Evolutionary conservation across 2,329 filamentous ascomycete genomes (phyloP).

Genomic region (Alternaria postmessia): DNA sequence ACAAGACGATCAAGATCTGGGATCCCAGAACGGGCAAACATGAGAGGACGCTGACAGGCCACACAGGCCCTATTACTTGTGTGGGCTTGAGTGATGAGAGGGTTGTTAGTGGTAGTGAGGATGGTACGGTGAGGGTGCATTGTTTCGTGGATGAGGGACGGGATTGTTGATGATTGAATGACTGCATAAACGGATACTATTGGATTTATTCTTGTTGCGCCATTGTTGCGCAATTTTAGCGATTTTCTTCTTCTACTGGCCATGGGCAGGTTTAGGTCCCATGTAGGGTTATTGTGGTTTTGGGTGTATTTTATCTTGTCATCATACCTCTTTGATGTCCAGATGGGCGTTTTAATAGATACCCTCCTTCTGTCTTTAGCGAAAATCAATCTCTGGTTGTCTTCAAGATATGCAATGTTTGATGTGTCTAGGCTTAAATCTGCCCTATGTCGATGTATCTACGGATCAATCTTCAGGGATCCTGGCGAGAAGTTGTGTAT

Average conservation of each 20-base stretch:
- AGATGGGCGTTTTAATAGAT: constrained; percentile 2
- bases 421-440: neutral
- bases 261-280: neutral
- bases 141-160: constrained; percentile 36
- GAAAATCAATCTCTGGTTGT: neutral
- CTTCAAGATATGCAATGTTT: neutral
- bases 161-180: neutral
- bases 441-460: too few species aligned
- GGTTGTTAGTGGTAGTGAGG: constrained; percentile 91
- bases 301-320: neutral
- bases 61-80: constrained; percentile 90
- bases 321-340: neutral
- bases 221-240: neutral
- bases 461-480: too few species aligned
- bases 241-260: constrained; percentile 1
- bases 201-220: neutral
- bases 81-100: constrained; percentile 88
- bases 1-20: constrained; percentile 96
- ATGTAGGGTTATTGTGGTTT: neutral
- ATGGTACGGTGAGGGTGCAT: constrained; percentile 82
- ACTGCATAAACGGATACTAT: neutral
- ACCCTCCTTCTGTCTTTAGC: constrained; percentile 2
- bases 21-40: constrained; percentile 90
- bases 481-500: too few species aligned
- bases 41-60: constrained; percentile 90